Evolutionary conservation across 2,329 filamentous ascomycete species (phyloP), one percentile per base, ranked within the genome.

Genomic region (Pseudogymnoascus sp.): DNA sequence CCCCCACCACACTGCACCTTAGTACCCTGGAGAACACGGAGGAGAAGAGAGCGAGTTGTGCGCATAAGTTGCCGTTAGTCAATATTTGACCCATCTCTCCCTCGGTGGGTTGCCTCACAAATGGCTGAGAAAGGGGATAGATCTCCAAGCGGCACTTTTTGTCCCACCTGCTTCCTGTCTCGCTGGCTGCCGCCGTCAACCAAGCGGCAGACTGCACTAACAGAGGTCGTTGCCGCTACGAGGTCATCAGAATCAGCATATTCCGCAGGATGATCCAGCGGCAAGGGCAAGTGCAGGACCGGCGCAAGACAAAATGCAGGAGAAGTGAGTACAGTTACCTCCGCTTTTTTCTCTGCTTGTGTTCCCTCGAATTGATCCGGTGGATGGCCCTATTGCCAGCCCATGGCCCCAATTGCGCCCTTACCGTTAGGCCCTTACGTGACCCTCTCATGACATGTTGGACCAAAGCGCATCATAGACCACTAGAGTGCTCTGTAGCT

Each of bases 131-230:
- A 54, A 25, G 47, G 25, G 11, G 30, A 54, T n/a, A 54, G 47
- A 32, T 54, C 47, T 20, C 47, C 47, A 54, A 54, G 25, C 43
- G 43, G 43, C 25, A 54, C 43, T 16, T 32, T 32, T 30, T 18
- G 43, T 54, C 25, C 43, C 43, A 54, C 43, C 43, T 54, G 43
- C 25, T 30, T 54, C 9, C 25, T 54, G 43, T 54, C n/a, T 54
- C n/a, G 41, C n/a, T 30, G 25, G 47, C 47, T 54, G 47, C 47
- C 47, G 47, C 47, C 47, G 47, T 54, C 47, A 54, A 54, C 32
- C 25, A 54, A 54, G 47, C 28, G 47, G 47, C 47, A 54, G 47
- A 54, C 47, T 54, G 47, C 47, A 54, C 47, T 54, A 54, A 54
- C 28, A 54, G 18, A 20, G 8, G n/a, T n/a, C 47, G 28, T 32